Evolutionary conservation across 768 basidiomycete species (phyloP), one percentile per base, ranked within the genome.

Genomic region (Epithele typhae): DNA sequence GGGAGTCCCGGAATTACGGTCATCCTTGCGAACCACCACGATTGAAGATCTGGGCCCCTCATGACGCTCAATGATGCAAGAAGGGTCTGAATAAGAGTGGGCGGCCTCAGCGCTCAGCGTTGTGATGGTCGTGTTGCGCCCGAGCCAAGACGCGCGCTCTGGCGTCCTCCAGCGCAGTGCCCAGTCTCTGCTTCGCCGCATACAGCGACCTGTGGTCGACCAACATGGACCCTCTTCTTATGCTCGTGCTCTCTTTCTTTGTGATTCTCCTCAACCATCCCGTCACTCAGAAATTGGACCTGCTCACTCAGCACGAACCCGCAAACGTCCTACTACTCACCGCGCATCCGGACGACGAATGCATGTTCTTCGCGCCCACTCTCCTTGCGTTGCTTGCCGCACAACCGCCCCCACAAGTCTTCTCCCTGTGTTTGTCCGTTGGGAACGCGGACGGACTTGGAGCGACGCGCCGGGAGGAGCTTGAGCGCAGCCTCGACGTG

Each of bases 321-420:
- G 24, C 35, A 8, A 44, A 57, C 52, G 60, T 88, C 25, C 70
- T 92, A 30, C 63, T 96, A 3, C 64, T 97, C 37, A 95, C 93
- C 0, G 92, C 93, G 22, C 93, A 97, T 61, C 93, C 93, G 2
- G 93, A 96, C 61, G 93, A 97, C 62, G 93, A 96, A 68, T 83
- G 82, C 62, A 78, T 94, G 75, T 97, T 97, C 74, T 97, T 97
- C 63, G 82, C 83, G 3, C 93, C 93, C 0, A 92, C 90, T 0
- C 63, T 95, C 12, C 67, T 84, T 25, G 72, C 76, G 2, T 71
- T 93, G 25, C 37, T 30, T 18, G 19, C 39, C 7, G 17, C 34
- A 21, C n/a, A n/a, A 4, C 30, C 18, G 15, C 45, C 45, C 1
- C 66, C 76, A 18, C 59, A 87, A 0, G 4, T 52, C 3, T 78